Conservation (phyloP, 2,329 filamentous ascomycete genomes). For the Fusarium subglutinans region DNA sequence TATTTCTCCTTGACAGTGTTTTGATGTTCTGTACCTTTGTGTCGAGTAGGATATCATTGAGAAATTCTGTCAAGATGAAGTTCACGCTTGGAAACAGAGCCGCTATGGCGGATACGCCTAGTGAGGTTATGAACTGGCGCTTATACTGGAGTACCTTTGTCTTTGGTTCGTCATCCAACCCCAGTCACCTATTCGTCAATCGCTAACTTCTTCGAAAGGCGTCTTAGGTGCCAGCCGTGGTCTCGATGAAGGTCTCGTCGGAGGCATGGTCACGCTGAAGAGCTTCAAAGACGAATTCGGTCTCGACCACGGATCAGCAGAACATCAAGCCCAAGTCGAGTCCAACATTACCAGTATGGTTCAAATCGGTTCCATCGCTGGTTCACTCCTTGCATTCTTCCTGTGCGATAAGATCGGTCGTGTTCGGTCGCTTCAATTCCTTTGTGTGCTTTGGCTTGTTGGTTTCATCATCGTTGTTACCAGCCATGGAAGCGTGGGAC, state of each 20-base stretch:
- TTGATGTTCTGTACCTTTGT: background rate
- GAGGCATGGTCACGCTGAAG: constrained; percentile 67
- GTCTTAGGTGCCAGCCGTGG: constrained; percentile 19
- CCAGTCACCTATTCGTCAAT: rapidly evolving
- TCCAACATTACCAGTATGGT: constrained; percentile 78
- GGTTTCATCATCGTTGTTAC: constrained; percentile 11
- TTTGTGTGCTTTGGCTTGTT: constrained; percentile 3
- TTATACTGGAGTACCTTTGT: constrained; percentile 25
- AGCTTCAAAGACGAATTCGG: constrained; percentile 65
- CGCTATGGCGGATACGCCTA: constrained; percentile 22
- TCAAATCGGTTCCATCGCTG: constrained; percentile 72
- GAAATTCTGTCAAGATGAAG: constrained; percentile 4
- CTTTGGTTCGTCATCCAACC: background rate
- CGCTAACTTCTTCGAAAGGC: background rate
- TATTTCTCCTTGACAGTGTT: rapidly evolving
- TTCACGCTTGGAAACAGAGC: constrained; percentile 18
- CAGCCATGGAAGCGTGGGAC: constrained; percentile 10
- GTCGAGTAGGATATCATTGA: background rate
- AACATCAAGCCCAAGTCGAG: constrained; percentile 67
- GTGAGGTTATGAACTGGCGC: constrained; percentile 18
- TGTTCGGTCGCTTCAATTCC: constrained; percentile 8
- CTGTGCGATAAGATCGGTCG: constrained; percentile 16
- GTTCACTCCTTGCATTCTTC: constrained; percentile 62
- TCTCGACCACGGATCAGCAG: constrained; percentile 56
- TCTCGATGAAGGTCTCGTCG: constrained; percentile 67